These are phyloP conservation scores for Periconia sp. DNA, from an alignment of 2,329 filamentous ascomycete species.

Conservation along the genomic window DNA sequence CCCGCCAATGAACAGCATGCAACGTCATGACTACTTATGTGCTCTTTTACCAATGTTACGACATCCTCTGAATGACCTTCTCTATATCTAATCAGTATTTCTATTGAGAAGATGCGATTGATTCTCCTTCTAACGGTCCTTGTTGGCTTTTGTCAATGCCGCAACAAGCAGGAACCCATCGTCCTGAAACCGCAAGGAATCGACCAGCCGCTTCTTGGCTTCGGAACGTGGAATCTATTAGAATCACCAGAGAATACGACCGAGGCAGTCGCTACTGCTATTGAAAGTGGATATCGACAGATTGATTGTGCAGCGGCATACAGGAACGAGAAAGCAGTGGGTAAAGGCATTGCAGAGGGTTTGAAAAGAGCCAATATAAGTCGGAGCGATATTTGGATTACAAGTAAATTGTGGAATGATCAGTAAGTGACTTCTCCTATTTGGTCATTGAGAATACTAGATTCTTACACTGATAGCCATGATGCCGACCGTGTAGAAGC, in stretches of 20 bases:
- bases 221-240: conserved; percentile 27
- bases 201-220: conserved; percentile 18
- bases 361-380: conserved; percentile 11
- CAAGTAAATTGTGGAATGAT: conserved; percentile 70
- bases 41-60: too few relatives aligned
- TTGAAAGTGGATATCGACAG: conserved; percentile 26
- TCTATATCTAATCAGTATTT: too few relatives aligned
- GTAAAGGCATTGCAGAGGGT: conserved; percentile 16
- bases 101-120: too few relatives aligned
- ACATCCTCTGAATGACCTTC: too few relatives aligned
- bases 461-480: conserved; percentile 9
- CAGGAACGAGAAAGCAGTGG: conserved; percentile 19
- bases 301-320: conserved; percentile 24
- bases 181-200: conserved; percentile 6
- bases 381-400: conserved; percentile 42
- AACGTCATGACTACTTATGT: too few relatives aligned
- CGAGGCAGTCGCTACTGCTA: conserved; percentile 40
- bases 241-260: conserved; percentile 20
- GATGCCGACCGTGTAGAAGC: conserved; percentile 49
- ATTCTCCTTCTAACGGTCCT: conserved; percentile 1
- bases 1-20: too few relatives aligned
- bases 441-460: too few relatives aligned
- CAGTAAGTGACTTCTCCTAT: conserved; percentile 5
- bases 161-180: conserved; percentile 15
- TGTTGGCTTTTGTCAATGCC: conserved; percentile 9